A percentile compares a stretch with the other conserved stretches of the same genome.
Evolutionary conservation across 441 rosid genomes (phyloP).

Genomic region (Erysimum cheiri): DNA sequence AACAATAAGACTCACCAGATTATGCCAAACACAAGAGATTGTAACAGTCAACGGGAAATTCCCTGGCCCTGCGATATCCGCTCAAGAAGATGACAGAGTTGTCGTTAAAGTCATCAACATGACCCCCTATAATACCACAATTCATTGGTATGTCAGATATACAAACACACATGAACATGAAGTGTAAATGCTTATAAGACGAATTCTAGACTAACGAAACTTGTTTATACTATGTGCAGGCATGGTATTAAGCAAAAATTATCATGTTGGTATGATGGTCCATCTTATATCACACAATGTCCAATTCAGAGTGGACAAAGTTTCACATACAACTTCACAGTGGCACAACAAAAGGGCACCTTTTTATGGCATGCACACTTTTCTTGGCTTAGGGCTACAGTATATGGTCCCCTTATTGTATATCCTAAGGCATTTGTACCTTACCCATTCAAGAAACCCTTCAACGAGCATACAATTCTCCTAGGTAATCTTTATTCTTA

Average conservation of each 20-base stretch:
- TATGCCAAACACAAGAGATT: conserved; percentile 71
- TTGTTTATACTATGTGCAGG: conserved; percentile 46
- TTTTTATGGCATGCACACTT: conserved; percentile 89
- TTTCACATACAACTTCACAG: conserved; percentile 74
- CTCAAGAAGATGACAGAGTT: conserved; percentile 74
- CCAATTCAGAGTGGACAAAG: conserved; percentile 77
- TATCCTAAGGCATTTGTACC: conserved; percentile 70
- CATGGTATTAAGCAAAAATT: conserved; percentile 84
- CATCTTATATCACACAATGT: conserved; percentile 86
- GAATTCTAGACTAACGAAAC: background rate
- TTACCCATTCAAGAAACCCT: conserved; percentile 73
- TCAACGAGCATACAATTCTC: conserved; percentile 68
- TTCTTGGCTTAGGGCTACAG: conserved; percentile 88
- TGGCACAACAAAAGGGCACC: conserved; percentile 77
- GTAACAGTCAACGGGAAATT: conserved; percentile 69
- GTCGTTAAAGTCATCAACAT: conserved; percentile 68
- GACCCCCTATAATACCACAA: conserved; percentile 77
- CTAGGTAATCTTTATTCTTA: conserved; percentile 51
- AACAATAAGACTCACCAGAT: conserved; percentile 59
- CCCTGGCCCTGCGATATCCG: conserved; percentile 79
- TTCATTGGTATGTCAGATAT: conserved; percentile 66
- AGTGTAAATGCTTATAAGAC: background rate
- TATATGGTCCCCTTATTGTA: conserved; percentile 76
- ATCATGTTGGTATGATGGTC: conserved; percentile 92
- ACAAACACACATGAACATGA: background rate